A percentile compares a stretch with the other conserved stretches of the same genome.
phyloP scores from a whole-genome alignment of 495 filamentous ascomycete genomes.

The Aspergillus bridgeri region DNA sequence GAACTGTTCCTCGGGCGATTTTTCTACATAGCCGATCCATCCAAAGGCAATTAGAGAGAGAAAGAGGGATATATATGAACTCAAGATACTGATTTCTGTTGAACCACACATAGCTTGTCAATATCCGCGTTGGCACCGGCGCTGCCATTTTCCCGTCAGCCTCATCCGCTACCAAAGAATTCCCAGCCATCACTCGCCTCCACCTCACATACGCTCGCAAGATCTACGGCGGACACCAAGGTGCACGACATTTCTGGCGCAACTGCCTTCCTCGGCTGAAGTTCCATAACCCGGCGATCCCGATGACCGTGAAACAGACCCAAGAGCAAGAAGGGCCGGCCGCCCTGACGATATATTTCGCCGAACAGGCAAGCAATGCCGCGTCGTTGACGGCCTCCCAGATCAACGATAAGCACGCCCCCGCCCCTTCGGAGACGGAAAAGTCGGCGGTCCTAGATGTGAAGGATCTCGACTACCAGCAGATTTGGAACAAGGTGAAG shows the following conservation, averaged over 20 bases:
- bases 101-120: conserved; percentile 56
- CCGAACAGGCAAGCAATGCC: conserved; percentile 34
- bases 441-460: conserved; percentile 34
- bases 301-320: conserved; percentile 75
- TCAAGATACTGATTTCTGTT: background rate
- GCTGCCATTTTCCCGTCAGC: conserved; percentile 70
- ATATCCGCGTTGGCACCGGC: conserved; percentile 71
- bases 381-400: conserved; percentile 25
- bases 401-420: conserved; percentile 35
- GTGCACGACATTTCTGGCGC: conserved; percentile 88
- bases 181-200: conserved; percentile 65
- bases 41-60: background rate
- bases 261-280: conserved; percentile 79
- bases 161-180: conserved; percentile 45
- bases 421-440: conserved; percentile 31
- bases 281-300: conserved; percentile 84
- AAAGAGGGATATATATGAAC: background rate
- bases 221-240: conserved; percentile 60
- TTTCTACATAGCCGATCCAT: background rate
- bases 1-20: background rate
- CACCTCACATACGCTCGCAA: conserved; percentile 74
- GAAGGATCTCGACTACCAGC: conserved; percentile 33
- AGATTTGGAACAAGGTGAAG: conserved; percentile 69
- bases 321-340: conserved; percentile 48
- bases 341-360: conserved; percentile 77